phyloP scores from a whole-genome alignment of 495 filamentous ascomycete genomes.

The Letharia lupina region DNA sequence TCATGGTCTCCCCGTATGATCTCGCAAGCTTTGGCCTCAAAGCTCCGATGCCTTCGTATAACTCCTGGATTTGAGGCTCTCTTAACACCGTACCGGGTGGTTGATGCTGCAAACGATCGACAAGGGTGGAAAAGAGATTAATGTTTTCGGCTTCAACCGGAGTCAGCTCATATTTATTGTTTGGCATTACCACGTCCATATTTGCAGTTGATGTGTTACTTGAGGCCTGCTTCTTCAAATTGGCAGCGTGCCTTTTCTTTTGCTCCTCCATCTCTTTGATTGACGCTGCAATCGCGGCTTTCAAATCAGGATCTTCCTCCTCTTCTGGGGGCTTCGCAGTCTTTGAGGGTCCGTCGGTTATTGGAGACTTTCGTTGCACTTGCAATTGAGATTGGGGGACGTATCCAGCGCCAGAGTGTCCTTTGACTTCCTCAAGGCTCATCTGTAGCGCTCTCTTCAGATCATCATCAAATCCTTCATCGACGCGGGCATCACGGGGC shows the following conservation, averaged over 20 bases:
- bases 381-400: conserved; percentile 51
- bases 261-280: conserved; percentile 96
- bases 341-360: conserved; percentile 31
- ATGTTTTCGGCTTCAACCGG: conserved; percentile 95
- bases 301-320: conserved; percentile 87
- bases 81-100: conserved; percentile 89
- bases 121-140: conserved; percentile 87
- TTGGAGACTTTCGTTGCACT: conserved; percentile 32
- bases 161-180: conserved; percentile 90
- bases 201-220: conserved; percentile 37
- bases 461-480: conserved; percentile 90
- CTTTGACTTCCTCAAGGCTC: conserved; percentile 88
- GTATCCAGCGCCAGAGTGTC: conserved; percentile 55
- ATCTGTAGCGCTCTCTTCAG: conserved; percentile 86
- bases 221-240: conserved; percentile 63
- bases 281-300: conserved; percentile 95
- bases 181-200: conserved; percentile 46
- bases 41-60: conserved; percentile 92
- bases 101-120: conserved; percentile 90
- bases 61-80: conserved; percentile 94
- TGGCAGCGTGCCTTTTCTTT: conserved; percentile 78
- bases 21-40: conserved; percentile 88
- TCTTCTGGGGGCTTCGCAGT: conserved; percentile 44
- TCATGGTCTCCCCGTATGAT: conserved; percentile 98
- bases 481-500: conserved; percentile 73